These are phyloP conservation scores for Aspergillus pseudoterreus DNA, from an alignment of 2,329 filamentous ascomycete genomes.

Conservation along the genomic window DNA sequence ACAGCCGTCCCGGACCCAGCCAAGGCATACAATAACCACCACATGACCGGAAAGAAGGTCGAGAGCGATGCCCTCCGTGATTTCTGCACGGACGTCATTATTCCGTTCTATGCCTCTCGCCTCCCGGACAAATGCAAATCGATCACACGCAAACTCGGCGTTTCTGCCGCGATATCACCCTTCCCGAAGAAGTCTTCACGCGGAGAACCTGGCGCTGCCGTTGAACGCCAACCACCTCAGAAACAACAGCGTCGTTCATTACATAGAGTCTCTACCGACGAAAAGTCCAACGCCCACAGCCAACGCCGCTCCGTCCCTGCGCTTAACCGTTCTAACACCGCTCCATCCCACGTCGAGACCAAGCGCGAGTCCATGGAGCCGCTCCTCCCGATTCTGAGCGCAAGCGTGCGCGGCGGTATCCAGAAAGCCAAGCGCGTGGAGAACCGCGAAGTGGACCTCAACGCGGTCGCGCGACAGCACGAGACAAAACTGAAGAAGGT, in stretches of 20 bases:
- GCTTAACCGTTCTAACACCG: conserved; percentile 41
- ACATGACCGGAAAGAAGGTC: conserved; percentile 30
- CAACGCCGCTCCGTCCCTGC: conserved; percentile 40
- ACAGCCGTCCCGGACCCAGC: conserved; percentile 23
- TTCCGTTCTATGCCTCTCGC: conserved; percentile 48
- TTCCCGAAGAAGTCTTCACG: conserved; percentile 24
- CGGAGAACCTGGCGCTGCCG: conserved; percentile 28
- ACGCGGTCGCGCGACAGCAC: conserved; percentile 41
- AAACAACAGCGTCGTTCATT: conserved; percentile 36
- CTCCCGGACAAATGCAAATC: conserved; percentile 46
- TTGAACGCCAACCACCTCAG: conserved; percentile 27
- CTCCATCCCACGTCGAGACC: conserved; percentile 34
- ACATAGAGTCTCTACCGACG: conserved; percentile 46
- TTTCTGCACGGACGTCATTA: conserved; percentile 49
- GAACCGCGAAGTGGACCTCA: conserved; percentile 49
- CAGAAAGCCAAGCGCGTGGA: conserved; percentile 44
- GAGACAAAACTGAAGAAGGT: conserved; percentile 46
- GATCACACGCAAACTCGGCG: conserved; percentile 47
- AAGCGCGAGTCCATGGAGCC: conserved; percentile 43
- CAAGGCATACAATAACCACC: conserved; percentile 25
- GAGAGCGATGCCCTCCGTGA: conserved; percentile 45
- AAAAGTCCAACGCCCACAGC: conserved; percentile 31
- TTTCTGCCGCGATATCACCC: conserved; percentile 35
- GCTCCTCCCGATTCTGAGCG: conserved; percentile 30
- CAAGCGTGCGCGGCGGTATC: conserved; percentile 40